phyloP scores from a whole-genome alignment of 208 protist species.

The Leishmania mexicana region DNA sequence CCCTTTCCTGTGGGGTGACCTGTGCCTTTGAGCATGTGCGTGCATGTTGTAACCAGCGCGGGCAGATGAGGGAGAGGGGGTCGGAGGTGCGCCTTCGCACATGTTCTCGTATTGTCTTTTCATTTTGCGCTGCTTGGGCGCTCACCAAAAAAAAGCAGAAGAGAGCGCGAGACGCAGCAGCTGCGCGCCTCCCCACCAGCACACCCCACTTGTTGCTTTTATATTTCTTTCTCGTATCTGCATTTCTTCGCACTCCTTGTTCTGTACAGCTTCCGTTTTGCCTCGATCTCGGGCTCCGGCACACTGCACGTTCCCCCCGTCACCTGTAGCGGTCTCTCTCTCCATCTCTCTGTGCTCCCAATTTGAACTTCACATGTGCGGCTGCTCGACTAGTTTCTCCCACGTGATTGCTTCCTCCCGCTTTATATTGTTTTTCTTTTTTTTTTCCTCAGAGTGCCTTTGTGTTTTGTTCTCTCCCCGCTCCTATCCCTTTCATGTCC shows the following conservation, averaged over 20 bases:
- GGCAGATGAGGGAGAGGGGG: not conserved
- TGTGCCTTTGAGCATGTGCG: not conserved
- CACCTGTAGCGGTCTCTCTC: not conserved
- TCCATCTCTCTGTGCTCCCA: slow-evolving; percentile 18
- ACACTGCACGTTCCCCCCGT: not conserved
- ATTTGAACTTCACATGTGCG: not conserved
- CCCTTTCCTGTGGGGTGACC: not conserved
- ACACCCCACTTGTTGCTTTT: not conserved
- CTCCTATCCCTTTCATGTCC: not conserved
- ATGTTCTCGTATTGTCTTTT: not conserved
- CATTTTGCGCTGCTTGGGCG: not conserved
- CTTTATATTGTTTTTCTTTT: not conserved
- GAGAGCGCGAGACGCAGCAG: not conserved
- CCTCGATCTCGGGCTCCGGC: not conserved
- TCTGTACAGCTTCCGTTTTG: not conserved
- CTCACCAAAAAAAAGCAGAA: not conserved
- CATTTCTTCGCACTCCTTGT: slow-evolving; percentile 1
- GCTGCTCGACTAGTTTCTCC: not conserved
- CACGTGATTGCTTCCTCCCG: not conserved
- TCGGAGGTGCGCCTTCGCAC: not conserved
- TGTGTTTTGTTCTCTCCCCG: not conserved
- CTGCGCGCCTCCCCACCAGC: not conserved
- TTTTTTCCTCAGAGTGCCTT: not conserved
- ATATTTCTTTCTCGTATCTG: slow-evolving; percentile 1
- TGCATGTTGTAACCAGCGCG: not conserved